A percentile compares a stretch with the other conserved stretches of the same genome.
These are phyloP conservation scores for Microthlaspi erraticum DNA, from an alignment of 345 rosid genomes.

Conservation along the genomic window DNA sequence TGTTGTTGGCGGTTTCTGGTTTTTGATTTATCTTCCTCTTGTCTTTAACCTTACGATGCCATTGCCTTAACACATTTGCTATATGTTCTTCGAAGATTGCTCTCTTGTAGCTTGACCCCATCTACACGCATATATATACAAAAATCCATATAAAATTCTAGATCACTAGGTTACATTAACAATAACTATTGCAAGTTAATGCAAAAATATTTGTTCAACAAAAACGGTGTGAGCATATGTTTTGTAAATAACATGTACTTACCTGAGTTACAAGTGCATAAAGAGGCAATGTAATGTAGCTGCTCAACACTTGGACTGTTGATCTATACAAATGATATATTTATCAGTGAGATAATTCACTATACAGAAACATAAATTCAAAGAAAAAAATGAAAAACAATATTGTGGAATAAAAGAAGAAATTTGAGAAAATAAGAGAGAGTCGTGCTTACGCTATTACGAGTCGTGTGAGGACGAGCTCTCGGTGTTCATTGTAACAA, in stretches of 20 bases:
- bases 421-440: neutral
- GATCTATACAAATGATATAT: conserved; percentile 49
- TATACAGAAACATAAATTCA: neutral
- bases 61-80: conserved; percentile 42
- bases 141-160: neutral
- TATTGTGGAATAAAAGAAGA: neutral
- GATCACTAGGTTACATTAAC: neutral
- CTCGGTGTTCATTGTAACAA: conserved; percentile 62
- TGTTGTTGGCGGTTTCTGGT: neutral
- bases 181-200: neutral
- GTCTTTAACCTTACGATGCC: conserved; percentile 46
- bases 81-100: conserved; percentile 44
- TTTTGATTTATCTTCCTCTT: conserved; percentile 42
- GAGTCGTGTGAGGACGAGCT: conserved; percentile 52
- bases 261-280: conserved; percentile 85
- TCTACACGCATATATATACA: conserved; percentile 34
- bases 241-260: neutral
- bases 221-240: neutral
- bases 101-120: conserved; percentile 54
- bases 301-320: conserved; percentile 65
- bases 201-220: neutral
- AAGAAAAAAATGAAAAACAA: neutral
- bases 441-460: conserved; percentile 65
- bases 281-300: conserved; percentile 82
- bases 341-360: neutral